phyloP scores from a whole-genome alignment of 345 rosid genomes.

The Melaleuca quinquenervia region DNA sequence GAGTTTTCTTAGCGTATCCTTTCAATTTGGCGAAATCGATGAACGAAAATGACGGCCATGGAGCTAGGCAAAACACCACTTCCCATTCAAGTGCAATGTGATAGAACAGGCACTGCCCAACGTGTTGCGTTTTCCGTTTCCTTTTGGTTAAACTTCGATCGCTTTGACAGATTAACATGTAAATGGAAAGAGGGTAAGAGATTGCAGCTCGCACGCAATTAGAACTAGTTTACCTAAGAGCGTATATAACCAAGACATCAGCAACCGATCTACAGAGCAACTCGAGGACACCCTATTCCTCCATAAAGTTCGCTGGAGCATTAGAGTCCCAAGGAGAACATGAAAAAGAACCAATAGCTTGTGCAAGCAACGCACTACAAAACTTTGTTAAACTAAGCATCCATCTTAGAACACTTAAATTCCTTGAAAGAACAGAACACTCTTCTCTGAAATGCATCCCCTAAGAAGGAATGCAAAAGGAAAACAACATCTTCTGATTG shows the following conservation, averaged over 20 bases:
- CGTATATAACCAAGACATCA: neutral
- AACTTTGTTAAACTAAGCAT: neutral
- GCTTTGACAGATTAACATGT: neutral
- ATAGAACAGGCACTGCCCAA: neutral
- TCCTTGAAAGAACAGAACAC: neutral
- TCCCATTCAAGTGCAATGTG: neutral
- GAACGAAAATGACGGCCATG: neutral
- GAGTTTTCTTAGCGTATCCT: neutral
- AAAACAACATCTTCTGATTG: neutral
- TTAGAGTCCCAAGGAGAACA: neutral
- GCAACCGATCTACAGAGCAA: neutral
- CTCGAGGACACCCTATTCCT: neutral
- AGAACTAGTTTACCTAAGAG: neutral
- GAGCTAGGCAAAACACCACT: neutral
- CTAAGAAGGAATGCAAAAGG: neutral
- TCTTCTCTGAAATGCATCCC: neutral
- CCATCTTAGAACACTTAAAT: neutral
- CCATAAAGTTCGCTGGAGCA: neutral
- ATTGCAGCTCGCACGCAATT: neutral
- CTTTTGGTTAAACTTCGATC: neutral
- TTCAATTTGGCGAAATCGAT: neutral
- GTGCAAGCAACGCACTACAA: neutral
- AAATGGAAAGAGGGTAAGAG: neutral
- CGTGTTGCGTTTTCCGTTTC: neutral
- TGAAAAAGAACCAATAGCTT: neutral